phyloP scores from a whole-genome alignment of 2,329 filamentous ascomycete genomes.

The Aureobasidium namibiae region DNA sequence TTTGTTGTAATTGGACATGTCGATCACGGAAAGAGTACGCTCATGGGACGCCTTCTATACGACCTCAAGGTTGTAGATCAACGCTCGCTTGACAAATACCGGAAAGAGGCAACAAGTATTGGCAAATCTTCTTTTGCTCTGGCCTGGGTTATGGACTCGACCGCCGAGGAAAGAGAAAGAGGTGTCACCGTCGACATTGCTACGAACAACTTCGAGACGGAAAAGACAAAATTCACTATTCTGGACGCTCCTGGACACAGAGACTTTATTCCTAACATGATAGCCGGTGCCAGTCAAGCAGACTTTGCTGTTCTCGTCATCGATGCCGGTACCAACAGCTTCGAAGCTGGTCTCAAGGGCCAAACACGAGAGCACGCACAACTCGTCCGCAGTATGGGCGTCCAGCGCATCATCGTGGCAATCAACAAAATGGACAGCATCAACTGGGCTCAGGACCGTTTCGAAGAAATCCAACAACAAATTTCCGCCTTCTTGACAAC shows the following conservation, averaged over 20 bases:
- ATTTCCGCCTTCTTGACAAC: conserved; percentile 73
- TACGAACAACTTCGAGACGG: conserved; percentile 87
- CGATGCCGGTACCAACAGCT: conserved; percentile 81
- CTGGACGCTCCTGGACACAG: conserved; percentile 89
- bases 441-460: conserved; percentile 72
- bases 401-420: conserved; percentile 78
- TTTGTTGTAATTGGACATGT: conserved; percentile 63
- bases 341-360: conserved; percentile 86
- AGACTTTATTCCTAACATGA: conserved; percentile 99
- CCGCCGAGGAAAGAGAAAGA: conserved; percentile 76
- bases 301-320: conserved; percentile 94
- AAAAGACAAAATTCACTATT: conserved; percentile 81
- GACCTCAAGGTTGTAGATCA: conserved; percentile 85
- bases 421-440: conserved; percentile 93
- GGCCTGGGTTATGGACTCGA: conserved; percentile 93
- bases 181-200: conserved; percentile 97
- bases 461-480: conserved; percentile 76
- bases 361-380: conserved; percentile 93
- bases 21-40: conserved; percentile 92
- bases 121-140: conserved; percentile 94
- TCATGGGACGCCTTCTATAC: conserved; percentile 90
- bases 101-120: conserved; percentile 79
- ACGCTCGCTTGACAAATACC: conserved; percentile 78
- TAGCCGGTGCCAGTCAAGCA: conserved; percentile 89
- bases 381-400: conserved; percentile 80